A percentile compares a stretch with the other conserved stretches of the same genome.
These are phyloP conservation scores for Tagetes patula DNA, from an alignment of 129 eudicot species.

Conservation along the genomic window DNA sequence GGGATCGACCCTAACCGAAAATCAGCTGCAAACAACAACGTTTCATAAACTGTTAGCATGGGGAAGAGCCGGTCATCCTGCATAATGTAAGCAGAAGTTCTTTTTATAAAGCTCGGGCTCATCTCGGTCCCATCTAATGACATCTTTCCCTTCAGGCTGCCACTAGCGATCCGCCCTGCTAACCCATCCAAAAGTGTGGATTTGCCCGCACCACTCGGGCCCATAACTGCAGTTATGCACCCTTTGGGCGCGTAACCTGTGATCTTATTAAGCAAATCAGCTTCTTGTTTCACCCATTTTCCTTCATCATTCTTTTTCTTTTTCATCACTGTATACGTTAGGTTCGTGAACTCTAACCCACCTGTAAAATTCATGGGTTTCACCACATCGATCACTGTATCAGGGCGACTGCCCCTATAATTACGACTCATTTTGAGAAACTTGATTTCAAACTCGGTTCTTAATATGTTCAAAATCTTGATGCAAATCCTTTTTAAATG, in stretches of 20 bases:
- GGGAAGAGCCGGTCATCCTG: slow-evolving; percentile 79
- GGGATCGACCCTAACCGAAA: slow-evolving; percentile 65
- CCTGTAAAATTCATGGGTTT: slow-evolving; percentile 59
- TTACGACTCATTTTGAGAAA: slow-evolving; percentile 34
- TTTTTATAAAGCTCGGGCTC: slow-evolving; percentile 65
- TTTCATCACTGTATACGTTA: slow-evolving; percentile 67
- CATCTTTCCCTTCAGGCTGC: slow-evolving; percentile 68
- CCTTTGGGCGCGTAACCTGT: slow-evolving; percentile 86
- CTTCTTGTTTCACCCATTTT: slow-evolving; percentile 59
- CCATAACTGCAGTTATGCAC: slow-evolving; percentile 83
- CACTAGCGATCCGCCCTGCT: slow-evolving; percentile 83
- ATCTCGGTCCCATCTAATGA: slow-evolving; percentile 62
- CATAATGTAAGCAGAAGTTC: slow-evolving; percentile 79
- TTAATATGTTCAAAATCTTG: neutral
- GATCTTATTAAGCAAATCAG: slow-evolving; percentile 51
- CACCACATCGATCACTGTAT: slow-evolving; percentile 49
- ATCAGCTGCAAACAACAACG: slow-evolving; percentile 79
- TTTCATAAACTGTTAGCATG: slow-evolving; percentile 77
- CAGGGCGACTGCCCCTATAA: slow-evolving; percentile 34
- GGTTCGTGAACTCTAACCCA: slow-evolving; percentile 57
- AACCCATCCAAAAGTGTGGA: slow-evolving; percentile 75
- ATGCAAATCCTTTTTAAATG: neutral
- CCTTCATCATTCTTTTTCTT: slow-evolving; percentile 48
- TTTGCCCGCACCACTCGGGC: slow-evolving; percentile 95
- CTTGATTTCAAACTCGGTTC: neutral